Evolutionary conservation across 2,329 filamentous ascomycete species (phyloP), one percentile per base, ranked within the genome.

Genomic region (Chaetomium strumarium): DNA sequence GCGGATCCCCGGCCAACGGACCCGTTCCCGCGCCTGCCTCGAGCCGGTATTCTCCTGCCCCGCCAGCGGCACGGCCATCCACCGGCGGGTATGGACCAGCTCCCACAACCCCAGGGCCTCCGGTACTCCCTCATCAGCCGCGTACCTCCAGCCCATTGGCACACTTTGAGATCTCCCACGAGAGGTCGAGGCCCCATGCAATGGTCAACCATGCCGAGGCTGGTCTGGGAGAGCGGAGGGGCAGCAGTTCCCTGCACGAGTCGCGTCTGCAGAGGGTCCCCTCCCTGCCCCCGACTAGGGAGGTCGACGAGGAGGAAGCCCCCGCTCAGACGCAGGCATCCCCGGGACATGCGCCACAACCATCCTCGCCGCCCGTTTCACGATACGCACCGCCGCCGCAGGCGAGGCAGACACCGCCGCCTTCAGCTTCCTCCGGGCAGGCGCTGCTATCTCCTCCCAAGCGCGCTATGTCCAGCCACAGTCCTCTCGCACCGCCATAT

Each of bases 111-210:
- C 64, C 69, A 1, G 67, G 74, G 3, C 72, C 76, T 24, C 69
- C 78, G 13, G 66, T 74, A 36, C 68, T 84, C 38, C 71, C 80
- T 43, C 80, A 85, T 61, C 75, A 81, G 56, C 82, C 83, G 9
- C 73, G 83, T 57, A 85, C 83, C 1, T 85, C 82, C 1, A 86
- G 83, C 58, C 83, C 83, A 0, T 66, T 85, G 53, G 82, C 82
- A 6, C 80, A 85, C 59, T 84, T 83, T 53, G 82, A 85, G 63
- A 72, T 75, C 11, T 73, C 72, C 8, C 70, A 72, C 49, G 71
- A 73, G 31, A 68, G 70, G 42, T 54, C 68, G 8, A 64, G 66
- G 44, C 58, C 64, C 37, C 57, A 62, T 61, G 43, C 59, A 17
- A 62, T 55, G 37, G 61, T 65, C 5, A 53, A 54, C 7, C 70